These are phyloP conservation scores for Fagopyrum esculentum DNA, from an alignment of 148 eudicot species.

Conservation along the genomic window DNA sequence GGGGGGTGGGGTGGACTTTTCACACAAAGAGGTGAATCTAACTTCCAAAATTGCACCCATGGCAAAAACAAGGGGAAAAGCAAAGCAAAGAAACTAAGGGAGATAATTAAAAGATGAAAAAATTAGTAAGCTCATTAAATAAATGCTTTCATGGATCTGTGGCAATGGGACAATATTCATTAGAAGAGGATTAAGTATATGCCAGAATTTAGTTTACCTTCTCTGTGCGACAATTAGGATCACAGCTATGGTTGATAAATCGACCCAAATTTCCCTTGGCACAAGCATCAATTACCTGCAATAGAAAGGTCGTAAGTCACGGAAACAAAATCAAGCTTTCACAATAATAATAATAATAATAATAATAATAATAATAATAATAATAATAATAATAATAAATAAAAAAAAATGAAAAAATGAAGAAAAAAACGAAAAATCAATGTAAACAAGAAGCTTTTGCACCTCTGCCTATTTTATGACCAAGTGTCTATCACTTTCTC, in stretches of 20 bases:
- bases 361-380: too few relatives aligned
- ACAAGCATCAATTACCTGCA: conserved; percentile 93
- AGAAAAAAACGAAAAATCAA: neutral
- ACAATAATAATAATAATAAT: neutral
- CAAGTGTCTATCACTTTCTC: neutral
- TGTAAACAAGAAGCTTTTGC: neutral
- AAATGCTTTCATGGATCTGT: neutral
- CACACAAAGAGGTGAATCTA: neutral
- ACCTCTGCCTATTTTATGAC: neutral
- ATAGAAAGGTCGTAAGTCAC: conserved; percentile 8
- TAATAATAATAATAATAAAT: too few relatives aligned
- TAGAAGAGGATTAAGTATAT: neutral
- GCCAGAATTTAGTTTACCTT: conserved; percentile 42
- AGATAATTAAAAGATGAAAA: neutral
- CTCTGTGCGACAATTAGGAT: conserved; percentile 95
- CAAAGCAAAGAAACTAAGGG: neutral
- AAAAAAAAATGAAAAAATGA: too few relatives aligned
- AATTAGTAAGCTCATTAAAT: neutral
- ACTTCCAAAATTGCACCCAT: neutral
- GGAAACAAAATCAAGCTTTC: neutral
- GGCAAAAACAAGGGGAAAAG: neutral
- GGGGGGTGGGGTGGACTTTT: neutral
- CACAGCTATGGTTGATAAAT: conserved; percentile 95
- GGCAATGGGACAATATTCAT: neutral
- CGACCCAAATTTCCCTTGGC: conserved; percentile 95